Base-by-base conservation (phyloP, 2,329 filamentous ascomycete species). In the Diaporthe australafricana region DNA sequence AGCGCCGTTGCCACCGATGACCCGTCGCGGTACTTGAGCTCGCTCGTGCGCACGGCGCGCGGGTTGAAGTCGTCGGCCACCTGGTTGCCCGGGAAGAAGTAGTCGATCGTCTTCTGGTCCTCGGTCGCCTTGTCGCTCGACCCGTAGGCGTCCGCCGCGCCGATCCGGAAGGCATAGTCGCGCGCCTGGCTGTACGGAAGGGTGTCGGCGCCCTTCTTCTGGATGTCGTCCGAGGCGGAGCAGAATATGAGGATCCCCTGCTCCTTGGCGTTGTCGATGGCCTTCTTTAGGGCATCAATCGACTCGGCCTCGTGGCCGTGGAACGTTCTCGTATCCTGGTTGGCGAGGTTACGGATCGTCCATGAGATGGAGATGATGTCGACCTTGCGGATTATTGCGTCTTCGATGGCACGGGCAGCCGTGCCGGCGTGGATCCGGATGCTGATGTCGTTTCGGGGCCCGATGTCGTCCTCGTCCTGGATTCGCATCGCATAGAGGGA, bases 1-100 rank as follows among this genome's bases (percentile, higher is more conserved):
- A 68, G 17, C n/a, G 66, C 52, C 27, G 66, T 68, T 14, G 66
- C 50, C 38, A 68, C 66, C 9, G 66, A 68, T 11, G 66, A 57
- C 1, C 66, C 65, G 38, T 57, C 52, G 27, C 52, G 66, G 50
- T 68, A 57, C 25, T 57, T 47, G 40, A 57, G 66, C 11, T 57
- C 38, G n/a, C 40, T 20, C 4, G 3, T 22, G 27, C 6, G 25
- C 35, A 9, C 2, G 12, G 12, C 4, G n/a, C 66, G 25, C 20
- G 66, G 66, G 52, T 68, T 56, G 32, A 48, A 30, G 27, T 56
- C 66, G 12, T 60, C 55, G n/a, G 35, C 66, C 5, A 68, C 66
- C 38, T 68, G 52, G 38, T 57, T 50, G 2, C 52, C 66, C 5
- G 66, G 66, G 14, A 68, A 27, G 20, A 57, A 57, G 8, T n/a